Conservation (phyloP, 257 asterid genomes). For the Salvia splendens region DNA sequence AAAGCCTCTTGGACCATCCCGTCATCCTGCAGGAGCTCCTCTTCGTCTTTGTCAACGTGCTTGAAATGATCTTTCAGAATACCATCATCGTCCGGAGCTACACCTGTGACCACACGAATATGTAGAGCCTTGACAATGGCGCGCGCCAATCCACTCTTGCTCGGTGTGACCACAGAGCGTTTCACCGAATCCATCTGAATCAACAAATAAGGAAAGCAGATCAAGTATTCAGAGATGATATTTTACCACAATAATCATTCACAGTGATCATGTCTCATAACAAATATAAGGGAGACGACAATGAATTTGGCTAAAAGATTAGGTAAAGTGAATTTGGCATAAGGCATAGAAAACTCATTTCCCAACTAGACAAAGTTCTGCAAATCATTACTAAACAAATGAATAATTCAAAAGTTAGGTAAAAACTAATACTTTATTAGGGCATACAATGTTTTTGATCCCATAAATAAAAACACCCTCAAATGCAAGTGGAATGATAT, state of each 20-base stretch:
- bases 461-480: too few species aligned
- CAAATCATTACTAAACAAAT: too few species aligned
- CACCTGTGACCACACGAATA: constrained; percentile 43
- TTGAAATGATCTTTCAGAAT: constrained; percentile 24
- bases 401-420: too few species aligned
- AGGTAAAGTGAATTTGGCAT: constrained; percentile 11
- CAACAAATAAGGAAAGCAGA: constrained; percentile 37
- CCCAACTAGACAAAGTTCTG: not conserved
- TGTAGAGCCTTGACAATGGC: constrained; percentile 61
- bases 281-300: too few species aligned
- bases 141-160: constrained; percentile 56
- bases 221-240: not conserved
- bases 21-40: constrained; percentile 17
- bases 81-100: constrained; percentile 37
- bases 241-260: not conserved
- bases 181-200: constrained; percentile 73
- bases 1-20: constrained; percentile 55
- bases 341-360: not conserved
- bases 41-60: constrained; percentile 36
- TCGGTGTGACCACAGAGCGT: constrained; percentile 35
- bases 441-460: too few species aligned
- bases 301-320: not conserved
- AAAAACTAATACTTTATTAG: too few species aligned
- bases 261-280: not conserved
- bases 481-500: constrained; percentile 20